Percentiles rank a stretch among this genome's conserved stretches.
phyloP scores from a whole-genome alignment of 306 rosid genomes.

The Luffa aegyptiaca region DNA sequence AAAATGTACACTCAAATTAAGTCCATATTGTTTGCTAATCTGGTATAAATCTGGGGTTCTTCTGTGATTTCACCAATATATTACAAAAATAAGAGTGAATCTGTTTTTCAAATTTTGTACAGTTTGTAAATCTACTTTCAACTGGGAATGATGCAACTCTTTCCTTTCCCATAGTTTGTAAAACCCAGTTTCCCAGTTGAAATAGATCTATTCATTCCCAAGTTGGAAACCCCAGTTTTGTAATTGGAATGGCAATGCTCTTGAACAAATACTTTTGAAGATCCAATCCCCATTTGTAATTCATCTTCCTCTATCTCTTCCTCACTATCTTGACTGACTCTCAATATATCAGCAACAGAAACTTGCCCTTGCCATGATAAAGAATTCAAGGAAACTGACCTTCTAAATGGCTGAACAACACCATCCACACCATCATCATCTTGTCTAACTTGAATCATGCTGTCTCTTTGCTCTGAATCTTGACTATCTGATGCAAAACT shows the following conservation, averaged over 20 bases:
- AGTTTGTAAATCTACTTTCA: constrained; percentile 18
- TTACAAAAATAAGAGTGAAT: constrained; percentile 22
- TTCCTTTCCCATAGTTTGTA: constrained; percentile 27
- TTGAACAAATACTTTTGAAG: constrained; percentile 22
- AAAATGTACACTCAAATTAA: not conserved
- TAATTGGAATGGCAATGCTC: constrained; percentile 5
- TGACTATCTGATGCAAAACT: not conserved
- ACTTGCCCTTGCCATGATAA: constrained; percentile 15
- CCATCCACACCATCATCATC: constrained; percentile 3
- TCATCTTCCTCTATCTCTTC: constrained; percentile 9
- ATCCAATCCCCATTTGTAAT: constrained; percentile 22
- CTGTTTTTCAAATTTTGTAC: constrained; percentile 25
- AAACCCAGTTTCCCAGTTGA: constrained; percentile 31
- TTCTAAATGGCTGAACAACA: constrained; percentile 13
- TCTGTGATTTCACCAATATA: constrained; percentile 7
- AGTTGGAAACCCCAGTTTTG: constrained; percentile 17
- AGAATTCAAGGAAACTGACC: constrained; percentile 26
- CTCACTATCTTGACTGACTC: constrained; percentile 17
- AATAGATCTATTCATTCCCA: constrained; percentile 31
- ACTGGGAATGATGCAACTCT: constrained; percentile 20
- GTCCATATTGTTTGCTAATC: not conserved
- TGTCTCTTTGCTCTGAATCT: not conserved
- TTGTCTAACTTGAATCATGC: constrained; percentile 5
- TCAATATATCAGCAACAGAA: constrained; percentile 32
- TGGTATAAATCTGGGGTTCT: constrained; percentile 4